Evolutionary conservation across 2,329 filamentous ascomycete species (phyloP).

Genomic region (Emericellopsis cladophorae): DNA sequence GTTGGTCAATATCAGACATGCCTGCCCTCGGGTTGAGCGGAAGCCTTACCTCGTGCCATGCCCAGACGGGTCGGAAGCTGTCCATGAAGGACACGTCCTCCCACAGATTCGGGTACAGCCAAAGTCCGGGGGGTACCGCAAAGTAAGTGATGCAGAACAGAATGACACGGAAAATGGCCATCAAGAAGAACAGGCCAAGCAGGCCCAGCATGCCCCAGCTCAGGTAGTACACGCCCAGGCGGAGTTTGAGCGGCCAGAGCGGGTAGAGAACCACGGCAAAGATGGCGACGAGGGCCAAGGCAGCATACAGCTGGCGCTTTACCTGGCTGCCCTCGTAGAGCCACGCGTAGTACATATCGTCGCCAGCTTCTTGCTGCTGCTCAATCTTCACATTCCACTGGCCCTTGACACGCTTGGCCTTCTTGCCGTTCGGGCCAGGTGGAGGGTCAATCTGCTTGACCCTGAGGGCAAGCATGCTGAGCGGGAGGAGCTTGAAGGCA

Average conservation of each 20-base stretch:
- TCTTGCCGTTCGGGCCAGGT: constrained; percentile 51
- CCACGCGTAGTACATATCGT: constrained; percentile 94
- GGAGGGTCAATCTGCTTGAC: constrained; percentile 65
- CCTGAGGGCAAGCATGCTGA: constrained; percentile 86
- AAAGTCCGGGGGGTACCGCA: constrained; percentile 71
- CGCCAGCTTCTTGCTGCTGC: constrained; percentile 80
- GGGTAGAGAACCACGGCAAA: constrained; percentile 91
- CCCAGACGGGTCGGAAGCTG: constrained; percentile 91
- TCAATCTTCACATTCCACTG: constrained; percentile 94
- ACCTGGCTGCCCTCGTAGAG: constrained; percentile 88
- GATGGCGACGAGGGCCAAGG: constrained; percentile 67
- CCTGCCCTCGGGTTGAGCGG: not conserved
- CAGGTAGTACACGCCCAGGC: constrained; percentile 93
- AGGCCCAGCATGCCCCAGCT: constrained; percentile 87
- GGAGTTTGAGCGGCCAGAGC: constrained; percentile 83
- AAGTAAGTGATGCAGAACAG: constrained; percentile 92
- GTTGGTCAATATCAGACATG: not conserved
- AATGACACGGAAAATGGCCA: constrained; percentile 94
- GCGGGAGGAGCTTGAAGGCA: constrained; percentile 84
- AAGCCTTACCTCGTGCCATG: constrained; percentile 80
- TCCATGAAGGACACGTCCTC: constrained; percentile 98
- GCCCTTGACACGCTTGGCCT: constrained; percentile 83
- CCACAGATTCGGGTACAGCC: constrained; percentile 96
- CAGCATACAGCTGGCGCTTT: constrained; percentile 87
- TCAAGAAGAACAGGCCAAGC: constrained; percentile 86